Percentiles rank a stretch among this genome's conserved stretches.
These are phyloP conservation scores for Marchantia paleacea DNA, from an alignment of 225 moss, liverwort and hornwort species.

Conservation along the genomic window DNA sequence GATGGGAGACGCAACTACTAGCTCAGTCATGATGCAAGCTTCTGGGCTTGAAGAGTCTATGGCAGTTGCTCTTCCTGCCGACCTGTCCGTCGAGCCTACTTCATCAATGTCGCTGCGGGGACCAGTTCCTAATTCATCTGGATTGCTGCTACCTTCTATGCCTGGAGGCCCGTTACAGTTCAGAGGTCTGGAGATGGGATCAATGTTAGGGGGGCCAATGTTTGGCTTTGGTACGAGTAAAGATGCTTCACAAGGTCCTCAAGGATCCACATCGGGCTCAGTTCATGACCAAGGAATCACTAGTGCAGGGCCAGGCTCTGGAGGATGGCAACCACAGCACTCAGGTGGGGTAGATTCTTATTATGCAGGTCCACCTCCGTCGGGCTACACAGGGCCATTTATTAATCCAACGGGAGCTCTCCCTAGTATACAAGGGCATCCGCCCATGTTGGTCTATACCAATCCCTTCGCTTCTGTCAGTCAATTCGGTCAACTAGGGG, in stretches of 20 bases:
- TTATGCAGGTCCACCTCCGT: constrained; percentile 85
- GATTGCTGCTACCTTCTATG: constrained; percentile 61
- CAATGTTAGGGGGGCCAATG: constrained; percentile 76
- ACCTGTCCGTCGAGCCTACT: constrained; percentile 88
- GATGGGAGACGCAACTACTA: constrained; percentile 63
- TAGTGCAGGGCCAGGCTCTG: constrained; percentile 59
- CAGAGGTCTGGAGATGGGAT: constrained; percentile 91
- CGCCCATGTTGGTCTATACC: constrained; percentile 87
- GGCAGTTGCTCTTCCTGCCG: constrained; percentile 88
- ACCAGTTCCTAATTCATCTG: constrained; percentile 54
- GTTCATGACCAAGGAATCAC: constrained; percentile 70
- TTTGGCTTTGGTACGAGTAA: constrained; percentile 74
- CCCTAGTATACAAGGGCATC: constrained; percentile 53
- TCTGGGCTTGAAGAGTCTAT: constrained; percentile 87
- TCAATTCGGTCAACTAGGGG: constrained; percentile 94
- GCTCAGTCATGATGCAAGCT: constrained; percentile 60
- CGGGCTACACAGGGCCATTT: constrained; percentile 72
- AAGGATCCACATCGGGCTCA: constrained; percentile 47
- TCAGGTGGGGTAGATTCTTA: constrained; percentile 81
- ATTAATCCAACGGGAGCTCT: constrained; percentile 81
- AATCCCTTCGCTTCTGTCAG: constrained; percentile 83
- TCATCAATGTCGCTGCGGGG: constrained; percentile 68
- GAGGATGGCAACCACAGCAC: constrained; percentile 96
- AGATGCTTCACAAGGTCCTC: constrained; percentile 59
- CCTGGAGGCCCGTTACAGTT: constrained; percentile 75